A percentile compares a stretch with the other conserved stretches of the same genome.
phyloP scores from a whole-genome alignment of 441 rosid genomes.

The Pelargonium citronellum region DNA sequence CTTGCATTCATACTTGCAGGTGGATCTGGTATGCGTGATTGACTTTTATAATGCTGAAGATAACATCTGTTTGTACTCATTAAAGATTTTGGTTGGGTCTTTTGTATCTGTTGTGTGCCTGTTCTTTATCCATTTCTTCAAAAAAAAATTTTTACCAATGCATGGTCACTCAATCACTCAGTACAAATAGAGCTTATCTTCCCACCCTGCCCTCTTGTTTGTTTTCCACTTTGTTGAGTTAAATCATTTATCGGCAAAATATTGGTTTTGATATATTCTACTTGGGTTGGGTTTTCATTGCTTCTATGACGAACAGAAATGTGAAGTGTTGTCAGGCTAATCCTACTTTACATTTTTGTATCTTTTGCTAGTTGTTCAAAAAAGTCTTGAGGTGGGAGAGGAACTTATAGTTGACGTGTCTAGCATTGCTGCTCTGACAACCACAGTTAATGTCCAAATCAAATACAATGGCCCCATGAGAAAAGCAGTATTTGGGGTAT shows the following conservation, averaged over 20 bases:
- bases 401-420: constrained; percentile 71
- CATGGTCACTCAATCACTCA: not conserved
- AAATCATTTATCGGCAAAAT: not conserved
- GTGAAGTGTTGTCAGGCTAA: not conserved
- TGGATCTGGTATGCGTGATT: constrained; percentile 74
- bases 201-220: not conserved
- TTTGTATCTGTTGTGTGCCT: not conserved
- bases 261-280: not conserved
- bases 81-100: not conserved
- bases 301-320: not conserved
- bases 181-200: not conserved
- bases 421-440: constrained; percentile 77
- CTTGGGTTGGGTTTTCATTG: not conserved
- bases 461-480: constrained; percentile 77
- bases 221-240: not conserved
- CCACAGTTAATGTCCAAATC: constrained; percentile 67
- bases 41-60: constrained; percentile 1
- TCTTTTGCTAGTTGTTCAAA: constrained; percentile 70
- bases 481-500: constrained; percentile 86
- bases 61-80: not conserved
- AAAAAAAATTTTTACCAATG: not conserved
- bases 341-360: not conserved
- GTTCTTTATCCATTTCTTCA: not conserved
- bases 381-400: constrained; percentile 90
- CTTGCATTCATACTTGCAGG: constrained; percentile 90